Evolutionary conservation across 441 rosid species (phyloP), one percentile per base, ranked within the genome.

Genomic region (Kokia cookei): DNA sequence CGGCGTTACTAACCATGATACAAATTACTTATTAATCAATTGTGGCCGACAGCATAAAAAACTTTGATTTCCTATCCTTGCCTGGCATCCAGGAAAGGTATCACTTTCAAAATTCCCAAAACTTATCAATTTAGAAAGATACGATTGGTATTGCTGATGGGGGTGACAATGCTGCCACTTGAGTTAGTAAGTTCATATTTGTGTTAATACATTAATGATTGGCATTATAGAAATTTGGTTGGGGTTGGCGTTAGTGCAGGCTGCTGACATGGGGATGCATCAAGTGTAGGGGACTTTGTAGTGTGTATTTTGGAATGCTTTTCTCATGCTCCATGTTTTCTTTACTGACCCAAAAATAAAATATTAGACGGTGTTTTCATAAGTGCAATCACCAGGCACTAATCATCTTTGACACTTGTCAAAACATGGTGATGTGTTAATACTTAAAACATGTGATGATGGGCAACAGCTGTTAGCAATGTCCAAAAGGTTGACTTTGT

Each of bases 391-490:
- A 64, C 22, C 0, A 17, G 22, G 54, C 70, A 55, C 43, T 12
- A 32, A 26, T 60, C 60, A 51, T 69, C 4, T 19, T 47, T 68
- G 58, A 48, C 72, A 80, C 71, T 74, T 81, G 79, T 75, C 69
- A 42, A 62, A n/a, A 59, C 26, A 19, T 4, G 58, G 22, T 14
- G 40, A 42, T 14, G 12, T 17, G 22, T 63, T 32, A 32, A 4
- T 4, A 32, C 45, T 3, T n/a, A 54, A 64, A 58, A 4, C 65
- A 65, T 50, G 80, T 17, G 80, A 69, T 50, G 74, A 65, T 82
- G 89, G 82, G 17, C 69, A 78, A 81, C 85, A 86, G 86, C 86
- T 84, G 88, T 80, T 29, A 27, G 72, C 74, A 65, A 32, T 60
- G 81, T 71, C 71, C 61, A 73, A 79, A 69, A 78, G 81, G 86